These are phyloP conservation scores for Auxenochlorella protothecoides DNA, from an alignment of 139 green algal genomes.

Conservation along the genomic window DNA sequence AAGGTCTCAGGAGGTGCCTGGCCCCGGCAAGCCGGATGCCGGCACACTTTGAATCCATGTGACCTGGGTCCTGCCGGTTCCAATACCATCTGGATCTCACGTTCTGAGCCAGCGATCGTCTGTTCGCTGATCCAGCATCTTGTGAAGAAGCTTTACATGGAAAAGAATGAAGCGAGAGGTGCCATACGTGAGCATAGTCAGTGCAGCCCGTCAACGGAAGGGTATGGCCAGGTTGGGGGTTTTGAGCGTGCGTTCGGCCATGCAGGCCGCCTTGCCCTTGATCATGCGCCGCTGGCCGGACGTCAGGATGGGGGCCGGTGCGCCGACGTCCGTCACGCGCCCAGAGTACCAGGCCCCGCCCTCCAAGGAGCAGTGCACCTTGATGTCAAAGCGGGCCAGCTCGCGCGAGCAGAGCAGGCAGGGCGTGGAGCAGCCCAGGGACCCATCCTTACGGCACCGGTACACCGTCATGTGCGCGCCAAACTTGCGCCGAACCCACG, in stretches of 20 bases:
- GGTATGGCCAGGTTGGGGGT: too few species aligned
- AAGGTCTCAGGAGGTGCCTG: too few species aligned
- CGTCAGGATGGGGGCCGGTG: constrained; percentile 1
- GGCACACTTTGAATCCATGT: too few species aligned
- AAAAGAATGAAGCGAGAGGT: too few species aligned
- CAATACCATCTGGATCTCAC: too few species aligned
- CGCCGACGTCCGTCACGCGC: constrained; percentile 3
- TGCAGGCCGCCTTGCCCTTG: not conserved
- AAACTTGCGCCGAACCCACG: constrained; percentile 58
- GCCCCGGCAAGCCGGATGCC: too few species aligned
- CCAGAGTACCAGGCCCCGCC: constrained; percentile 8
- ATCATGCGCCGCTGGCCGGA: constrained; percentile 1
- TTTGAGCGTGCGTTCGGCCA: not conserved
- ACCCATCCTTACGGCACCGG: constrained; percentile 42
- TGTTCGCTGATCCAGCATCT: not conserved
- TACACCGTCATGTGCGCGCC: constrained; percentile 37
- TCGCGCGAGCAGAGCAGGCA: constrained; percentile 48
- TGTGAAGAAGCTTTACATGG: not conserved
- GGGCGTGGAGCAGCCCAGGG: constrained; percentile 40
- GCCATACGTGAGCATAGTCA: not conserved
- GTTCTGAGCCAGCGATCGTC: too few species aligned
- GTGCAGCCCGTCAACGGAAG: not conserved
- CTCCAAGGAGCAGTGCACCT: constrained; percentile 22
- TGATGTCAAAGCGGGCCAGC: constrained; percentile 40
- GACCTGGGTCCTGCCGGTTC: too few species aligned